Evolutionary conservation across 805 yeast genomes (phyloP).

Genomic region (Blastobotrys peoriensis): DNA sequence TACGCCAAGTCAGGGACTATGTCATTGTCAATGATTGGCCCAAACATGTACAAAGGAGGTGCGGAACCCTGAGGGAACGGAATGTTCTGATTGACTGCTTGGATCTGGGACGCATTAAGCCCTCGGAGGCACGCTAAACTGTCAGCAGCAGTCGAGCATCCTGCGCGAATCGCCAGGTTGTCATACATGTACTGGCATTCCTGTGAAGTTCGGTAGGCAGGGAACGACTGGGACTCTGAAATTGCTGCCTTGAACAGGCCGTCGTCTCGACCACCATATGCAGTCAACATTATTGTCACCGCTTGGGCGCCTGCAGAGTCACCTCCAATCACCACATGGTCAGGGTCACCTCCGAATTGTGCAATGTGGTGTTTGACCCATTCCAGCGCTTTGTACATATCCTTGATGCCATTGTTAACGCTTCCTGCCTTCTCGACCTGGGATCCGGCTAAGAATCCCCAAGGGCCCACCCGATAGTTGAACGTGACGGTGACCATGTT

Average conservation of each 20-base stretch:
- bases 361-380: conserved; percentile 35
- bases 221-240: not conserved
- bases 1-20: conserved; percentile 6
- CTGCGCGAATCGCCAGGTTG: conserved; percentile 5
- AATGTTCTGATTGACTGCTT: conserved; percentile 1
- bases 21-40: conserved; percentile 15
- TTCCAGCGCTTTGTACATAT: conserved; percentile 31
- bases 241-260: conserved; percentile 12
- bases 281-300: conserved; percentile 13
- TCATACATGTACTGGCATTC: conserved; percentile 7
- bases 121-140: conserved; percentile 12
- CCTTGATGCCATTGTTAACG: conserved; percentile 33
- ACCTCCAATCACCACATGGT: conserved; percentile 35
- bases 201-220: conserved; percentile 5
- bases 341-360: conserved; percentile 35
- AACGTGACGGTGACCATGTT: conserved; percentile 27
- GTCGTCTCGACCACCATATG: conserved; percentile 11
- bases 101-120: conserved; percentile 3
- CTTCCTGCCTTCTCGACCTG: conserved; percentile 22
- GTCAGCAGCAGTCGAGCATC: conserved; percentile 3
- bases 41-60: conserved; percentile 9
- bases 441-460: conserved; percentile 31
- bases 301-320: conserved; percentile 34
- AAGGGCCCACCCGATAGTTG: conserved; percentile 33
- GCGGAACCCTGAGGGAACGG: conserved; percentile 6